These are phyloP conservation scores for Acmispon strigosus DNA, from an alignment of 306 rosid genomes.

Conservation along the genomic window DNA sequence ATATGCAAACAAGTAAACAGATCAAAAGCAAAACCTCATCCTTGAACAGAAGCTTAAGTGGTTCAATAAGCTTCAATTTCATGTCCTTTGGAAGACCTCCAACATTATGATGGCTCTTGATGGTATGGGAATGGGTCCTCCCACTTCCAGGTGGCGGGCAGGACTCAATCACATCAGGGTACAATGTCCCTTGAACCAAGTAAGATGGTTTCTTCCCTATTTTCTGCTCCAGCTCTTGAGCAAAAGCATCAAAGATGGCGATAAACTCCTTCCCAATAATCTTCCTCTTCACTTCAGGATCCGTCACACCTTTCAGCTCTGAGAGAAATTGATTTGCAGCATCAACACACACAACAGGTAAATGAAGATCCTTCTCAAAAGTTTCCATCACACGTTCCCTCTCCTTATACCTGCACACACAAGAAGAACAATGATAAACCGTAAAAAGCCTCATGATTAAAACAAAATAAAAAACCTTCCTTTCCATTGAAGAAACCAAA, in stretches of 20 bases:
- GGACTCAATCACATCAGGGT: conserved; percentile 95
- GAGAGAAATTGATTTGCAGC: conserved; percentile 64
- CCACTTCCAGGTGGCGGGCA: conserved; percentile 98
- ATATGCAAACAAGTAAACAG: conserved; percentile 6
- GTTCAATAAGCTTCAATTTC: conserved; percentile 92
- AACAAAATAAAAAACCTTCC: neutral
- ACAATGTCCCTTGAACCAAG: conserved; percentile 91
- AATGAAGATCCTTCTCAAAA: conserved; percentile 80
- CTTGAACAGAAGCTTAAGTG: conserved; percentile 86
- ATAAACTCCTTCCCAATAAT: conserved; percentile 93
- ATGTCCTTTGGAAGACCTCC: conserved; percentile 99
- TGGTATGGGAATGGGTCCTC: conserved; percentile 87
- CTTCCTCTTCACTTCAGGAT: conserved; percentile 90
- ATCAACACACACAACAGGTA: conserved; percentile 79
- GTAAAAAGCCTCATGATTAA: neutral
- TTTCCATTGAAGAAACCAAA: neutral
- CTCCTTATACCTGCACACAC: conserved; percentile 69
- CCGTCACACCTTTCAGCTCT: conserved; percentile 74
- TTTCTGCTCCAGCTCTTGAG: conserved; percentile 55
- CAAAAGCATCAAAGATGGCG: conserved; percentile 71
- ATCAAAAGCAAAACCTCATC: conserved; percentile 66
- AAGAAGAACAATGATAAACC: neutral
- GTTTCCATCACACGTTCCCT: conserved; percentile 86
- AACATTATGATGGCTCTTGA: conserved; percentile 97
- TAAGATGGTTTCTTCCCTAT: conserved; percentile 57